A percentile compares a stretch with the other conserved stretches of the same genome.
Evolutionary conservation across 768 basidiomycete species (phyloP).

Genomic region (Suillus sp.): DNA sequence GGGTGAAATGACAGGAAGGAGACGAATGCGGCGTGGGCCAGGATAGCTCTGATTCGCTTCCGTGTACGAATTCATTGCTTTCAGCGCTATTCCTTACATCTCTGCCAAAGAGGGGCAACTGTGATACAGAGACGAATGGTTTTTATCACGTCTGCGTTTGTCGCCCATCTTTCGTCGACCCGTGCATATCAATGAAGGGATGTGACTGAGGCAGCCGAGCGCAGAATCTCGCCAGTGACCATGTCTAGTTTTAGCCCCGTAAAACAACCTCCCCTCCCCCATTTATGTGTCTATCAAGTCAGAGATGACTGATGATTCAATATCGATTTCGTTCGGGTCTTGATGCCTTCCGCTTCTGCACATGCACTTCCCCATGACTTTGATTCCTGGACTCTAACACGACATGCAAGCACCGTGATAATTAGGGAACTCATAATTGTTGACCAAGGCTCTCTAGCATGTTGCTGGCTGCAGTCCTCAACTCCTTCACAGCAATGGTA

Average conservation of each 20-base stretch:
- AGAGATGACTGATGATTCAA: not conserved
- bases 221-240: not conserved
- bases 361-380: not conserved
- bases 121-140: not conserved
- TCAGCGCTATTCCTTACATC: not conserved
- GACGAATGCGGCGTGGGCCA: too few relatives aligned
- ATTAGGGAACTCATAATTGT: not conserved
- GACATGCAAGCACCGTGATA: not conserved
- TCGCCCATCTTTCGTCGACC: not conserved
- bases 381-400: not conserved
- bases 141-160: not conserved
- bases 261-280: not conserved
- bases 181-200: not conserved
- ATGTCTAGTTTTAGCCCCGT: not conserved
- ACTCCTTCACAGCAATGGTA: not conserved
- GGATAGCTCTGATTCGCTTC: not conserved
- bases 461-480: not conserved
- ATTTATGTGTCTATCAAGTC: not conserved
- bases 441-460: not conserved
- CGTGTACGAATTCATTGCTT: not conserved
- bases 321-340: not conserved
- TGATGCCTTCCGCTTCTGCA: not conserved
- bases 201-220: not conserved
- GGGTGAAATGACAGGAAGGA: slow-evolving; percentile 10
- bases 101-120: not conserved